Base-by-base conservation (phyloP, 2,329 filamentous ascomycete species). In the Sclerotinia spermophila region DNA sequence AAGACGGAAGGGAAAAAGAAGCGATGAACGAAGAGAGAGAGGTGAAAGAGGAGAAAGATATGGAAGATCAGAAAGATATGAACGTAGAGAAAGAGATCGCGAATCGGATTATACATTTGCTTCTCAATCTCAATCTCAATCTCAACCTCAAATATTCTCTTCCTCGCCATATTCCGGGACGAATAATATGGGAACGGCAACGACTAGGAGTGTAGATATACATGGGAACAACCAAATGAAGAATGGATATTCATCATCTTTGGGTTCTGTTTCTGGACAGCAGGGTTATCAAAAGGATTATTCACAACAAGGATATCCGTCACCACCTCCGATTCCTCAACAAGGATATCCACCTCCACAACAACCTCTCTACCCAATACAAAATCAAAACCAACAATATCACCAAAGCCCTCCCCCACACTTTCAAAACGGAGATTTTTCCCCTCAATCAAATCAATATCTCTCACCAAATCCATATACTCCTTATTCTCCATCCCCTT, bases 301-400 rank as follows among this genome's bases (percentile, higher is more conserved):
- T 53, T 2, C 48, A 5, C 48, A 51, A 27, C n/a, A 51, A 51
- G 48, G 48, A 27, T 51, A 51, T 5, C n/a, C 48, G n/a, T n/a
- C n/a, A 27, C 48, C 13, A 7, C 48, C 48, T 51, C 48, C 48
- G 17, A n/a, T n/a, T n/a, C n/a, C n/a, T n/a, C 48, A 51, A 27
- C n/a, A 51, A 51, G 48, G 48, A 27, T 51, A 51, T 5, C n/a
- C 48, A n/a, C n/a, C n/a, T 45, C 67, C 66, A 56, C 75, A 70
- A 21, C 62, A 71, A 60, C 68, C 62, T 3, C 67, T 69, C 24
- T 71, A 72, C 5, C 67, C 68, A 67, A 68, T 66, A 15, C 48
- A 30, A 42, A 30, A n/a, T 17, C 38, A 58, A 56, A 42, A 33
- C 33, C 35, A 59, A 55, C 55, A 62, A 61, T 51, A 68, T 21